Conservation (phyloP, 2,329 filamentous ascomycete species). For the Penicillium sclerotiorum region DNA sequence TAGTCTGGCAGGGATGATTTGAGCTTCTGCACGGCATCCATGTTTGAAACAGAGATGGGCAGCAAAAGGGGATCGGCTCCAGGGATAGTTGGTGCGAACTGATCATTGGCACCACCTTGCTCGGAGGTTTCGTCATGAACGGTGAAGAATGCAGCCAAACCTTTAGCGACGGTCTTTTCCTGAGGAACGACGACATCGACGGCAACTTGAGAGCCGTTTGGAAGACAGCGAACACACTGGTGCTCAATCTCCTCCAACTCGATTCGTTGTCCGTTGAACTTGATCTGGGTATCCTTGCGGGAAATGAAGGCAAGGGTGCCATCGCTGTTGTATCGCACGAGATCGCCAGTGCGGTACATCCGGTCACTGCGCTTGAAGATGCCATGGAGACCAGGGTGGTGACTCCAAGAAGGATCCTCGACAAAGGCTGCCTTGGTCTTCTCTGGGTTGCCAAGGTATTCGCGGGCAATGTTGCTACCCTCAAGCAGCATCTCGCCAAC, state of each 20-base stretch:
- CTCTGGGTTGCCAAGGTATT: constrained; percentile 44
- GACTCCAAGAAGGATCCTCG: constrained; percentile 35
- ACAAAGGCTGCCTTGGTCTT: constrained; percentile 42
- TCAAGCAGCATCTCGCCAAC: constrained; percentile 53
- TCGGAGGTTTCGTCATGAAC: constrained; percentile 17
- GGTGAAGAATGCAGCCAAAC: constrained; percentile 40
- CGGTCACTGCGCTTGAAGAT: constrained; percentile 31
- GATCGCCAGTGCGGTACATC: constrained; percentile 43
- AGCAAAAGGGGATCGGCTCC: constrained; percentile 28
- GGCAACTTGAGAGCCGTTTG: constrained; percentile 41
- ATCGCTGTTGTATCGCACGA: constrained; percentile 40
- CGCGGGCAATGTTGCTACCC: constrained; percentile 49
- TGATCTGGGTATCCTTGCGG: constrained; percentile 39
- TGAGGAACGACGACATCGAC: constrained; percentile 46
- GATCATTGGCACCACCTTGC: constrained; percentile 26
- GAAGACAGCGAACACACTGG: constrained; percentile 41
- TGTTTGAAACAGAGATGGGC: constrained; percentile 27
- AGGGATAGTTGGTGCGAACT: constrained; percentile 17
- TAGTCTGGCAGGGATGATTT: constrained; percentile 28
- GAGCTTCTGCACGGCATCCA: constrained; percentile 28
- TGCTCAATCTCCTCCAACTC: constrained; percentile 52
- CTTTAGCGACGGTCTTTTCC: constrained; percentile 33
- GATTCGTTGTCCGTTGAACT: constrained; percentile 49
- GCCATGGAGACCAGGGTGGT: constrained; percentile 18
- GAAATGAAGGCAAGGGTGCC: constrained; percentile 38